phyloP scores from a whole-genome alignment of 169 alveolate species.

The Eimeria zaria region DNA sequence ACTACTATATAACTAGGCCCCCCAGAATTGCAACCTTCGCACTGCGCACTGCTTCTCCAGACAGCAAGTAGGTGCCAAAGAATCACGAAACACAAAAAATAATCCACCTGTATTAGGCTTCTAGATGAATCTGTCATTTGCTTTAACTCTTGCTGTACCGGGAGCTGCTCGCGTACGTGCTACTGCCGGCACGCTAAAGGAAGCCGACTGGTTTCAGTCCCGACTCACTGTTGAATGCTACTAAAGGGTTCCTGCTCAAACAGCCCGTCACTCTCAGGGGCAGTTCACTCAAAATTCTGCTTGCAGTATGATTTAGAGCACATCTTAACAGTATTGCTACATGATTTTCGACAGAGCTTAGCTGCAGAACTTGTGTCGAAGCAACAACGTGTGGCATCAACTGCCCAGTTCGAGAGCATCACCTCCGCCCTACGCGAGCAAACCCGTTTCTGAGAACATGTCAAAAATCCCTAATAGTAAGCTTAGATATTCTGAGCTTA shows the following conservation, averaged over 20 bases:
- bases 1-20: background rate
- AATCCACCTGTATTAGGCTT: background rate
- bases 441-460: conserved; percentile 27
- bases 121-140: background rate
- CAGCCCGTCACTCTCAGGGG: background rate
- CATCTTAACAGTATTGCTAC: background rate
- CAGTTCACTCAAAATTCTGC: background rate
- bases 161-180: background rate
- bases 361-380: background rate
- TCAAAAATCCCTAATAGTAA: conserved; percentile 11
- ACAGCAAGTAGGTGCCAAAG: background rate
- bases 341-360: background rate
- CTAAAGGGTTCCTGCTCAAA: background rate
- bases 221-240: conserved; percentile 3
- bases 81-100: background rate
- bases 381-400: background rate
- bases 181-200: background rate
- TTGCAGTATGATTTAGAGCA: background rate
- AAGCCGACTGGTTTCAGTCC: conserved; percentile 40
- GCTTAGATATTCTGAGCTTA: background rate
- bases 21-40: background rate
- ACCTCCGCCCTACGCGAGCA: background rate
- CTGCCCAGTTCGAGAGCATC: background rate
- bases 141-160: background rate
- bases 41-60: background rate